Evolutionary conservation across 768 basidiomycete species (phyloP), one percentile per base, ranked within the genome.

Genomic region (Mycena maculata): DNA sequence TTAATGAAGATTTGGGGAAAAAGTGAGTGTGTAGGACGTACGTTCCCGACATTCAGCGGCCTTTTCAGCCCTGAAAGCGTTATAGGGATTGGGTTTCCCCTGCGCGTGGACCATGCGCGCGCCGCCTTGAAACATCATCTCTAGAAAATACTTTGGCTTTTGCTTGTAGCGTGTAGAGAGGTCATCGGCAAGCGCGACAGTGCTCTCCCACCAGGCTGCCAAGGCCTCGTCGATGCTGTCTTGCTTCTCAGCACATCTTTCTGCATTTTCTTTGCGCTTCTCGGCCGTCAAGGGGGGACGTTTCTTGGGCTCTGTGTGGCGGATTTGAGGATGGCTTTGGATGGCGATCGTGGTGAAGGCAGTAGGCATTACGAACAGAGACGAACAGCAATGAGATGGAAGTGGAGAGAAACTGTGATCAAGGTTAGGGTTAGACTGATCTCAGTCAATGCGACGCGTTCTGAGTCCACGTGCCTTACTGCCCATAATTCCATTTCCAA

Each of bases 1-100:
- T 4, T 23, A 33, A 25, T 38, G 27, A 30, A 33, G 11, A 36
- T 23, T 3, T 38, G 33, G 38, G 6, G 2, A 3, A 1, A 52
- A 20, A 33, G 38, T 20, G 45, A 22, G 31, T 20, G n/a, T n/a
- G 18, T 8, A n/a, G n/a, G 4, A 45, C 18, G 27, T 23, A 45
- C 41, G 56, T 23, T 45, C 56, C 2, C 42, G 41, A 15, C 12
- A 11, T 23, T 58, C 28, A 2, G 41, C 31, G 1, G 42, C 56
- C 30, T 58, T 58, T 22, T 28, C 42, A 22, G 13, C 22, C 30
- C 45, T 58, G 13, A 58, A 55, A 16, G 54, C 54, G 39, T 55
- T 55, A 38, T 55, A 55, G 8, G 54, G 33, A 23, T 55, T 55
- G 15, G 38, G 9, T 2, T 41, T 55, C 23, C 41, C 36, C 39